Evolutionary conservation across 2,329 filamentous ascomycete genomes (phyloP), one percentile per base, ranked within the genome.

Genomic region (Colletotrichum melonis): DNA sequence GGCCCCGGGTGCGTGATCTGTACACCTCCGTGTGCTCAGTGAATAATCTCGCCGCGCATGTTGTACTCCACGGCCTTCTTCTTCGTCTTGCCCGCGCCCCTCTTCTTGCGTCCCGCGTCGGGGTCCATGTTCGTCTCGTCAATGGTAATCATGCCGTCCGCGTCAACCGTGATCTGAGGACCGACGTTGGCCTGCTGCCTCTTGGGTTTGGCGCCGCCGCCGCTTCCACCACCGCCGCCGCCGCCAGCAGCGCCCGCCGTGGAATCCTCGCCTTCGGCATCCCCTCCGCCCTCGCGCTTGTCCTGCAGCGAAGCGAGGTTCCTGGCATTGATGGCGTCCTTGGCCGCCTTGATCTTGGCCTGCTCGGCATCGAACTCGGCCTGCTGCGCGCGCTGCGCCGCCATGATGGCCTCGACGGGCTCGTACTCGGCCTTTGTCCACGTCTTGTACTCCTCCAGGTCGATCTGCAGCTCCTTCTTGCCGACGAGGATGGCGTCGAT

Each of bases 401-500:
- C 88, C 76, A 89, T 84, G 75, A 91, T 89, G 62, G 82, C 84
- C 78, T 87, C 89, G 24, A 90, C 86, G 55, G 86, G 84, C 77
- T 89, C 87, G 76, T 90, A 89, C 80, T 88, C 86, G 63, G 84
- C 79, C 62, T 75, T 75, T 0, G 88, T 88, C 60, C 86, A 82
- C n/a, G 84, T 82, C 78, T 89, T 86, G 83, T 91, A 92, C 80
- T 90, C 88, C 42, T 91, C 88, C 30, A 92, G 82, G 78, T 91
- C 87, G 75, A 92, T 91, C 78, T 82, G 83, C 56, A 87, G 84
- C 35, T 86, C 86, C 82, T 91, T 89, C 76, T 88, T 85, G 69
- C 90, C 90, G 46, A 88, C 88, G 69, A 97, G 85, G 5, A 90
- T 90, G 46, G 87, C 86, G 74, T 90, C 91, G 76, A 97, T 87